A percentile compares a stretch with the other conserved stretches of the same genome.
These are phyloP conservation scores for Penicillium paxilli DNA, from an alignment of 495 filamentous ascomycete genomes.

Conservation along the genomic window DNA sequence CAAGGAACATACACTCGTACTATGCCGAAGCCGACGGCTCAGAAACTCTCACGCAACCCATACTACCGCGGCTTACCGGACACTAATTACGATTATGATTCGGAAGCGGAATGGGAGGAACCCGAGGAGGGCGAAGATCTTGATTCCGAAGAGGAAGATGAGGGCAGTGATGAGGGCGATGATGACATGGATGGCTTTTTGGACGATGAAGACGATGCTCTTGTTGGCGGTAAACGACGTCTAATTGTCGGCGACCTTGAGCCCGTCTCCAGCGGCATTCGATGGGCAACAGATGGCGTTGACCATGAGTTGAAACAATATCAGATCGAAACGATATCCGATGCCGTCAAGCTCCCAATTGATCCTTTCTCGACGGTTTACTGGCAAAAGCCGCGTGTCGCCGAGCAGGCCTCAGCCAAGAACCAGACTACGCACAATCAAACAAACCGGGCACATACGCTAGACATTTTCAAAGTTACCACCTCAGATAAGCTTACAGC, in stretches of 20 bases:
- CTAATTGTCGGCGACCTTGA: constrained; percentile 68
- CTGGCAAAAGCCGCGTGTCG: constrained; percentile 57
- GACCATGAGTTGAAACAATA: constrained; percentile 52
- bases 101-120: constrained; percentile 92
- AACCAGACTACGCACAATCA: background rate
- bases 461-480: constrained; percentile 27
- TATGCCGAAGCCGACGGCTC: constrained; percentile 46
- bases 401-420: constrained; percentile 9
- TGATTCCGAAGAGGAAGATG: constrained; percentile 76
- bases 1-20: constrained; percentile 75
- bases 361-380: constrained; percentile 84
- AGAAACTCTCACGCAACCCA: constrained; percentile 69
- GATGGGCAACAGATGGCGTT: constrained; percentile 68
- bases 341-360: constrained; percentile 58
- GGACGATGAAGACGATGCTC: constrained; percentile 51
- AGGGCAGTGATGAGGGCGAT: constrained; percentile 51
- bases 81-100: constrained; percentile 93
- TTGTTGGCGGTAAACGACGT: constrained; percentile 42
- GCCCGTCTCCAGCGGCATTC: constrained; percentile 74
- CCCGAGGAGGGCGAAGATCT: constrained; percentile 79
- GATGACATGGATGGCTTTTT: constrained; percentile 57
- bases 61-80: constrained; percentile 61
- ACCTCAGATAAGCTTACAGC: constrained; percentile 7
- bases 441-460: constrained; percentile 13
- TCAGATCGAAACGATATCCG: constrained; percentile 70